phyloP scores from a whole-genome alignment of 1,139 yeast species.

The Trichomonascaceae sp. region DNA sequence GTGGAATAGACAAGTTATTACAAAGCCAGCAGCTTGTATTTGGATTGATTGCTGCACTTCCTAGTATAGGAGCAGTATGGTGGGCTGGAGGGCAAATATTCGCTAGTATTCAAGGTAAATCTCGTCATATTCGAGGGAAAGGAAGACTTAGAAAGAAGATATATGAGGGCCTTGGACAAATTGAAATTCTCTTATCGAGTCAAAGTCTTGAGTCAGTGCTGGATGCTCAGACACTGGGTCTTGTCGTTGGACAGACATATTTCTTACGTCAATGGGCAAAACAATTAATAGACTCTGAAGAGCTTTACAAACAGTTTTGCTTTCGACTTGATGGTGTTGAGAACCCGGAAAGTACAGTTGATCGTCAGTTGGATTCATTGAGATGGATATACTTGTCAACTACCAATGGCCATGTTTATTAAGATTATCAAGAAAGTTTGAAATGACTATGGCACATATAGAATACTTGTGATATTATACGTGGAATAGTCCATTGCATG shows the following conservation, averaged over 20 bases:
- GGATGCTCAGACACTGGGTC: conserved; percentile 17
- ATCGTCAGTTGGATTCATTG: conserved; percentile 4
- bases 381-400: conserved; percentile 4
- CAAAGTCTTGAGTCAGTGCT: conserved; percentile 7
- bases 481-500: too few relatives aligned
- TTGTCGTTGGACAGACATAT: conserved; percentile 22
- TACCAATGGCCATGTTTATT: not conserved
- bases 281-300: conserved; percentile 12
- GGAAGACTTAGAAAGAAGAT: conserved; percentile 14
- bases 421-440: not conserved
- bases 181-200: conserved; percentile 14
- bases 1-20: conserved; percentile 82
- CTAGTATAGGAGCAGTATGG: conserved; percentile 36
- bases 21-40: conserved; percentile 90
- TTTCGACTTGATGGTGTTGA: conserved; percentile 5
- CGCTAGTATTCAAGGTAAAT: conserved; percentile 13
- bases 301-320: conserved; percentile 18
- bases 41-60: conserved; percentile 85
- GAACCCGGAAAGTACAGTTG: conserved; percentile 6
- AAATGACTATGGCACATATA: too few relatives aligned
- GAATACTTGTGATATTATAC: too few relatives aligned
- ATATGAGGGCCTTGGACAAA: conserved; percentile 15
- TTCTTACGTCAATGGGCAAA: conserved; percentile 17
- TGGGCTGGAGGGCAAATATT: conserved; percentile 13
- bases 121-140: conserved; percentile 16